Base-by-base conservation (phyloP, 768 basidiomycete species). In the Mycena leptocephala region DNA sequence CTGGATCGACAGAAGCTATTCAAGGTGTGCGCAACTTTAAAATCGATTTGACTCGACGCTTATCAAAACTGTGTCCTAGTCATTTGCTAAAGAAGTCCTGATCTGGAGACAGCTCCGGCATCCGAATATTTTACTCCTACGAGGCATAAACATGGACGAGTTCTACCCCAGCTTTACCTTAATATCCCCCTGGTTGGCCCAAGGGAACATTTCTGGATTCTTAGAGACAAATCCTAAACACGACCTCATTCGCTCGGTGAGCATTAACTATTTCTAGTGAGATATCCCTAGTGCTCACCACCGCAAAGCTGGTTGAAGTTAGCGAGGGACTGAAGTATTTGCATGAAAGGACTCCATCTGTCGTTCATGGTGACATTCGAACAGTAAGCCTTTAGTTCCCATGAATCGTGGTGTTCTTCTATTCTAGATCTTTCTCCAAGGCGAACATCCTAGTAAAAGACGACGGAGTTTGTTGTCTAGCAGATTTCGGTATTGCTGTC, bases 71-170 rank as follows among this genome's bases (percentile, higher is more conserved):
- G 55, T 3, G 28, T 58, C 30, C 55, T 18, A 58, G 55, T 58
- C 55, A 58, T 58, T 58, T 58, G 30, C 55, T 32, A 58, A 58
- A 58, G 55, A 58, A 58, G 55, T 58, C 28, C 55, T 58, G 55
- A 58, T 58, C 55, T 58, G 13, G 14, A 11, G n/a, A n/a, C n/a
- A n/a, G n/a, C n/a, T n/a, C n/a, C n/a, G n/a, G n/a, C n/a, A n/a
- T n/a, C n/a, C n/a, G 16, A 46, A 46, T 46, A 18, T 58, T 58
- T 58, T 58, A 18, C 16, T 58, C 14, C 18, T 58, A 58, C 26
- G 8, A 32, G 55, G 55, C 55, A 58, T 58, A 5, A 58, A 58
- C 30, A 32, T 32, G 55, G 28, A 58, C 26, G 55, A 58, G 55
- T 58, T 58, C 55, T 58, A 32, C 18, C 55, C 55, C 30, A 58